Evolutionary conservation across 2,329 filamentous ascomycete genomes (phyloP).

Genomic region (Aspergillus pseudoterreus): DNA sequence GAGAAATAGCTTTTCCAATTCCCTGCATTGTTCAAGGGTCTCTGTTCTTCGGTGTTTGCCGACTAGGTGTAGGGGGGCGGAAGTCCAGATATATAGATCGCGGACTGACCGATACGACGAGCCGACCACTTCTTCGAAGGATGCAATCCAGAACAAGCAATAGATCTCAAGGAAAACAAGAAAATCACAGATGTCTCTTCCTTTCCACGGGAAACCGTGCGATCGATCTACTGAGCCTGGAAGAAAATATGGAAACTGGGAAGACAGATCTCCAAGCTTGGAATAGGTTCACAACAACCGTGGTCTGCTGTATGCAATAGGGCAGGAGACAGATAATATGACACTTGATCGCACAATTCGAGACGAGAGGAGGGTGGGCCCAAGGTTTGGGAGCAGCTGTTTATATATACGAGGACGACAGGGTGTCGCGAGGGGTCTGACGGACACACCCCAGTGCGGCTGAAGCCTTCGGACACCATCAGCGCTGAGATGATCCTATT

Average conservation of each 20-base stretch:
- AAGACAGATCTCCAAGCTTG: not conserved
- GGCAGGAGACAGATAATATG: no score
- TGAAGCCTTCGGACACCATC: not conserved
- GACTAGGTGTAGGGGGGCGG: no score
- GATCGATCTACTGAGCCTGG: not conserved
- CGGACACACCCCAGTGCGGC: not conserved
- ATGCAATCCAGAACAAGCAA: no score
- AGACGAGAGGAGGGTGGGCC: not conserved
- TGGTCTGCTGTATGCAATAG: not conserved
- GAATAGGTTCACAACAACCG: not conserved
- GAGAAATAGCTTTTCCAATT: conserved; percentile 32
- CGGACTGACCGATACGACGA: not conserved
- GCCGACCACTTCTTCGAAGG: no score
- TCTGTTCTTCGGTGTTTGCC: conserved; percentile 19
- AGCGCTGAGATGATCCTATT: not conserved
- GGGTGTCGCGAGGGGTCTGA: not conserved
- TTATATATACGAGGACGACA: not conserved
- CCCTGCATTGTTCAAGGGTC: conserved; percentile 24
- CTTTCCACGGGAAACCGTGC: not conserved
- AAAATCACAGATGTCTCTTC: not conserved
- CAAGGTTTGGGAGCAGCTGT: not conserved
- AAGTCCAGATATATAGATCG: not conserved
- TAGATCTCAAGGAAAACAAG: not conserved
- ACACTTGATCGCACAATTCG: no score
- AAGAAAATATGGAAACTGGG: not conserved